Evolutionary conservation across 1,284 basidiomycete genomes (phyloP).

Genomic region (Meira nashicola): DNA sequence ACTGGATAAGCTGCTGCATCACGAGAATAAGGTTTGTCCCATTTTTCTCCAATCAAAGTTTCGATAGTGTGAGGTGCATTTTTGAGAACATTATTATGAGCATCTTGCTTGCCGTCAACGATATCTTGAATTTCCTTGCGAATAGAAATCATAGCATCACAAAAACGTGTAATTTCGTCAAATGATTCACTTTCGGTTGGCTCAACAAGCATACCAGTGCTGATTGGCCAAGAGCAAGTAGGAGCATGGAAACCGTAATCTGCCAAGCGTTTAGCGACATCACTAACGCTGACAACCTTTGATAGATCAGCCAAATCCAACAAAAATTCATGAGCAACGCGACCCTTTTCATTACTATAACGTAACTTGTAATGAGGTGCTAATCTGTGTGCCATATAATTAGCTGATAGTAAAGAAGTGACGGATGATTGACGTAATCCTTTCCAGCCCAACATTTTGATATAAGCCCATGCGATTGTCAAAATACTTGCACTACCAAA

Average conservation of each 20-base stretch:
- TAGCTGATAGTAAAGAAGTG: conserved; percentile 84
- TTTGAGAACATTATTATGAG: conserved; percentile 69
- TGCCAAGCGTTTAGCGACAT: conserved; percentile 92
- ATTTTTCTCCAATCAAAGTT: conserved; percentile 69
- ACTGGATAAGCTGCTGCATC: conserved; percentile 46
- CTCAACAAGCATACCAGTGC: conserved; percentile 48
- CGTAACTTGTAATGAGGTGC: conserved; percentile 79
- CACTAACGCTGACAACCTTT: conserved; percentile 77
- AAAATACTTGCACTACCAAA: conserved; percentile 92
- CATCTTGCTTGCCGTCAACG: conserved; percentile 68
- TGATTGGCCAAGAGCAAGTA: conserved; percentile 51
- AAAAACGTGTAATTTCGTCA: conserved; percentile 63
- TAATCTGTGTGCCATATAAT: conserved; percentile 90
- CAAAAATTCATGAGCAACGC: conserved; percentile 90
- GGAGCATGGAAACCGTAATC: conserved; percentile 54
- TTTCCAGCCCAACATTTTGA: conserved; percentile 80
- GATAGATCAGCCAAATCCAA: conserved; percentile 94
- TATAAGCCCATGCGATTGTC: conserved; percentile 85
- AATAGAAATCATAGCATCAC: conserved; percentile 94
- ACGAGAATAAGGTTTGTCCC: conserved; percentile 62
- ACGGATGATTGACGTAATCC: conserved; percentile 81
- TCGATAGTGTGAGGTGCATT: conserved; percentile 88
- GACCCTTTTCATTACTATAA: conserved; percentile 82
- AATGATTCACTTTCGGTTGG: conserved; percentile 49
- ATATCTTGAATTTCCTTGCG: conserved; percentile 85